phyloP scores from a whole-genome alignment of 139 green algal species.

The Marvania coccoides region DNA sequence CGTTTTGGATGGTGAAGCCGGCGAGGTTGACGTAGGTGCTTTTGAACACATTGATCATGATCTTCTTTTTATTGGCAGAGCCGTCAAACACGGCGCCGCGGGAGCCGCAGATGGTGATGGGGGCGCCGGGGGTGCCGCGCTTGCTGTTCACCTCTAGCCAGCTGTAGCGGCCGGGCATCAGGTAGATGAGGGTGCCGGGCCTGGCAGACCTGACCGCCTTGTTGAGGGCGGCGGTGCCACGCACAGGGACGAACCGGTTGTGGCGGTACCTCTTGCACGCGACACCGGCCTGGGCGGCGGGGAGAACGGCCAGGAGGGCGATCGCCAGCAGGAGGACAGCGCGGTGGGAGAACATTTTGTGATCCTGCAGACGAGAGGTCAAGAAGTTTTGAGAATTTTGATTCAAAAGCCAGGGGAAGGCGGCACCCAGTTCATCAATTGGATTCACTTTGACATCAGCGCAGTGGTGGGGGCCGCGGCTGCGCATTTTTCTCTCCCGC shows the following conservation, averaged over 20 bases:
- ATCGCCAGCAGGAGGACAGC: no score
- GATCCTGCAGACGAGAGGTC: no score
- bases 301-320: no score
- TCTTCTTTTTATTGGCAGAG: background rate
- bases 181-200: background rate
- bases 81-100: background rate
- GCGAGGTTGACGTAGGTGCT: constrained; percentile 6
- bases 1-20: constrained; percentile 4
- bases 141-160: background rate
- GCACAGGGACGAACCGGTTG: background rate
- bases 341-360: no score
- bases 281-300: no score
- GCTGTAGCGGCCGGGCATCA: background rate
- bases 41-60: background rate
- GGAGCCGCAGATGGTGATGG: constrained; percentile 1
- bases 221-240: background rate
- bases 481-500: no score
- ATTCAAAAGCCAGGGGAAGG: no score
- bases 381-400: no score
- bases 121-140: background rate
- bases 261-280: no score
- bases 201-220: background rate
- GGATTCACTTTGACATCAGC: no score
- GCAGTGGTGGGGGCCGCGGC: no score
- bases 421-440: no score